These are phyloP conservation scores for Terfezia claveryi DNA, from an alignment of 495 filamentous ascomycete genomes.

Conservation along the genomic window DNA sequence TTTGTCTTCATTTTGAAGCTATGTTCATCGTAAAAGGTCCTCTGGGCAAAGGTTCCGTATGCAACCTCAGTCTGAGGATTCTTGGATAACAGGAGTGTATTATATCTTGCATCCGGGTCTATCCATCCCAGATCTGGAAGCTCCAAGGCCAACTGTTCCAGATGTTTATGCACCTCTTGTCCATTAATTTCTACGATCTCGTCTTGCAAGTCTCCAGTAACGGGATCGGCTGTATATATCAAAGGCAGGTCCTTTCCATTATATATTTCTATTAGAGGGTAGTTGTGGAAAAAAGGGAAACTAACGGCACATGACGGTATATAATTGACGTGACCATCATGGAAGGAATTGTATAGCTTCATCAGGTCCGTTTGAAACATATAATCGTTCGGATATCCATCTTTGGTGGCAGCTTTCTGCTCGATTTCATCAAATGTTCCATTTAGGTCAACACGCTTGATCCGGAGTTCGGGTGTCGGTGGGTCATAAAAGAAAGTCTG, in stretches of 20 bases:
- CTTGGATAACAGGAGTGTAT: conserved; percentile 5
- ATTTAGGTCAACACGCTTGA: conserved; percentile 9
- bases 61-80: neutral
- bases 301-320: conserved; percentile 5
- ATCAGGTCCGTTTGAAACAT: conserved; percentile 10
- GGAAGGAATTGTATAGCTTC: conserved; percentile 9
- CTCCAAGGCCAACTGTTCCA: conserved; percentile 5
- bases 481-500: conserved; percentile 11
- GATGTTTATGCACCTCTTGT: neutral
- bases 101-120: conserved; percentile 14
- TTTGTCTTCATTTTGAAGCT: conserved; percentile 4
- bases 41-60: conserved; percentile 3
- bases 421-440: conserved; percentile 7
- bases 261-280: conserved; percentile 6
- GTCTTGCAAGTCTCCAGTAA: neutral
- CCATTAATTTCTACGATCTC: conserved; percentile 11
- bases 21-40: conserved; percentile 4
- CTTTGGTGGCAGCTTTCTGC: neutral
- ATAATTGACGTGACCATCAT: conserved; percentile 9
- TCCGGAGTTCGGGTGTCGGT: conserved; percentile 13
- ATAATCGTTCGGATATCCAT: conserved; percentile 8
- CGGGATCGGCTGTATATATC: neutral
- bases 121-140: conserved; percentile 10
- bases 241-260: conserved; percentile 5
- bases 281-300: conserved; percentile 2